phyloP scores from a whole-genome alignment of 306 rosid genomes.

The Inga oerstediana region DNA sequence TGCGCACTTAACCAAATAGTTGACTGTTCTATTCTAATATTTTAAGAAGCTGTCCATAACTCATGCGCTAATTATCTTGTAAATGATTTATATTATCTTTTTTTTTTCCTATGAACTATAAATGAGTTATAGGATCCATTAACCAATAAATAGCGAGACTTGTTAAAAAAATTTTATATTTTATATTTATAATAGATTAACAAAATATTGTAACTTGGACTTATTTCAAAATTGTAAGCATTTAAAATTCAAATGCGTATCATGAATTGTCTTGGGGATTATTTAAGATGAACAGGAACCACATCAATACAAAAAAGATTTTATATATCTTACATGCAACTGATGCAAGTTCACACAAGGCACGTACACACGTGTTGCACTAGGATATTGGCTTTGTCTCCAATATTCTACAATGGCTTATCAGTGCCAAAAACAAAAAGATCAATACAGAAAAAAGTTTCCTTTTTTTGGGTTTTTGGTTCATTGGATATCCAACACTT shows the following conservation, averaged over 20 bases:
- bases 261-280: not conserved
- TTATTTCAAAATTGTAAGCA: not conserved
- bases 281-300: not conserved
- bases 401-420: not conserved
- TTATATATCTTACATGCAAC: not conserved
- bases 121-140: no score
- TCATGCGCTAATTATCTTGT: not conserved
- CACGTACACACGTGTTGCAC: not conserved
- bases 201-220: not conserved
- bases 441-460: not conserved
- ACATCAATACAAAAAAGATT: not conserved
- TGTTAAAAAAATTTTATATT: not conserved
- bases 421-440: not conserved
- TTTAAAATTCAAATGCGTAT: not conserved
- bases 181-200: no score
- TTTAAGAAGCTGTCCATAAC: no score
- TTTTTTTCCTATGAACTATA: no score
- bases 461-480: not conserved
- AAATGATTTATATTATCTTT: no score
- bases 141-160: not conserved
- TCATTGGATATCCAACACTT: not conserved
- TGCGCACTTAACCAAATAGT: no score
- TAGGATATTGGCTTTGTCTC: not conserved
- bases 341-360: not conserved
- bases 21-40: no score